A percentile compares a stretch with the other conserved stretches of the same genome.
These are phyloP conservation scores for Trematosphaeria pertusa DNA, from an alignment of 2,329 filamentous ascomycete genomes.

Conservation along the genomic window DNA sequence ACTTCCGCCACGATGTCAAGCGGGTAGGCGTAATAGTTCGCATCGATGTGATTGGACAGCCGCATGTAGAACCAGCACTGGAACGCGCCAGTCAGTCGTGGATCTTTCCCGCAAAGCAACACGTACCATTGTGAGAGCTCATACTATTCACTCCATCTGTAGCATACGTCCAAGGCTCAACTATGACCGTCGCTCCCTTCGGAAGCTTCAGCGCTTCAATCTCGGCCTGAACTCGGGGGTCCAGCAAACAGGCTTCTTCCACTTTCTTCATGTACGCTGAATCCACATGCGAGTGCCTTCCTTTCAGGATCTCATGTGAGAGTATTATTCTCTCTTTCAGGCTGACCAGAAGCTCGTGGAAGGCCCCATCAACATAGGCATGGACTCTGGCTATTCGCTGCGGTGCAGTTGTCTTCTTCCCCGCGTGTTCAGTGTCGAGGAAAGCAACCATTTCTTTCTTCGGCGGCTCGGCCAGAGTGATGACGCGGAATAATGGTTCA, in stretches of 20 bases:
- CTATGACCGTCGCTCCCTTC: constrained; percentile 51
- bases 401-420: constrained; percentile 28
- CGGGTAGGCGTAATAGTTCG: constrained; percentile 66
- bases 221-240: constrained; percentile 53
- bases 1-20: constrained; percentile 62
- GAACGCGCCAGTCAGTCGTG: background rate
- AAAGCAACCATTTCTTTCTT: constrained; percentile 58
- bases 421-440: constrained; percentile 53
- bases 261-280: constrained; percentile 57
- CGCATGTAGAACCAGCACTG: constrained; percentile 51
- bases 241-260: constrained; percentile 56
- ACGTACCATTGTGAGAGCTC: constrained; percentile 56
- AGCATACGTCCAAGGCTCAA: constrained; percentile 65
- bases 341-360: constrained; percentile 45
- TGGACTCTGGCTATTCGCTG: constrained; percentile 52
- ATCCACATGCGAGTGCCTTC: constrained; percentile 58
- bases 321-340: constrained; percentile 26
- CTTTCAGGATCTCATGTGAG: constrained; percentile 43
- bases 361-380: constrained; percentile 39
- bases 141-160: constrained; percentile 63
- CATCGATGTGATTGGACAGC: constrained; percentile 51
- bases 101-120: background rate
- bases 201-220: constrained; percentile 55
- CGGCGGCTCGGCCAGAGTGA: constrained; percentile 59
- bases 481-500: constrained; percentile 52